Evolutionary conservation across 2,329 filamentous ascomycete genomes (phyloP).

Genomic region (Diaporthe capsici): DNA sequence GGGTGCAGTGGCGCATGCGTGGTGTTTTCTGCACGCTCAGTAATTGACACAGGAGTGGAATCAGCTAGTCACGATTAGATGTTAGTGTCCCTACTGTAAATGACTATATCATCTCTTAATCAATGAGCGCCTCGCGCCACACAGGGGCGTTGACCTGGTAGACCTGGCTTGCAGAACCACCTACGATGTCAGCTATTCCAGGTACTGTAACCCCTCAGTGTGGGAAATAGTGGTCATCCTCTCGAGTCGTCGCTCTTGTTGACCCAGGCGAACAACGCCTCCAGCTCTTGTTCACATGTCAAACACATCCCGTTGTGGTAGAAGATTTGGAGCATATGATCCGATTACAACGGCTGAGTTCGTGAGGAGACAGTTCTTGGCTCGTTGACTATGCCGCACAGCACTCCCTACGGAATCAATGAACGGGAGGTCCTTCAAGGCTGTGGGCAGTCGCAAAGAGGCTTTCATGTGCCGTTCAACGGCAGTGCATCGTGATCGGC

Average conservation of each 20-base stretch:
- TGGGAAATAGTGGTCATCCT: not conserved
- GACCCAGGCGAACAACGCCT: not conserved
- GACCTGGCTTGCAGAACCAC: not conserved
- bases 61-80: not conserved
- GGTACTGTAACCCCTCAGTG: too few relatives aligned
- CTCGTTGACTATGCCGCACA: not conserved
- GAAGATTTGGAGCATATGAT: not conserved
- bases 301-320: not conserved
- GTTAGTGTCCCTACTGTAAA: not conserved
- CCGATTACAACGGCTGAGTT: too few relatives aligned
- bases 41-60: not conserved
- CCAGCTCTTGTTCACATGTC: not conserved
- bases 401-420: not conserved
- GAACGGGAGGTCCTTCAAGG: not conserved
- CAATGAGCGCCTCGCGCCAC: not conserved
- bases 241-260: not conserved
- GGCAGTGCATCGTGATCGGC: not conserved
- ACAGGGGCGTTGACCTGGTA: not conserved
- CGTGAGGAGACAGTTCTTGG: not conserved
- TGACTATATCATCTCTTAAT: not conserved
- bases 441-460: not conserved
- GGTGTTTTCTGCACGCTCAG: too few relatives aligned
- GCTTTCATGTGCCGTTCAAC: not conserved
- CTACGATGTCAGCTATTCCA: not conserved
- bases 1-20: too few relatives aligned